A percentile compares a stretch with the other conserved stretches of the same genome.
Evolutionary conservation across 2,329 filamentous ascomycete genomes (phyloP).

Genomic region (Chaetothyriales sp.): DNA sequence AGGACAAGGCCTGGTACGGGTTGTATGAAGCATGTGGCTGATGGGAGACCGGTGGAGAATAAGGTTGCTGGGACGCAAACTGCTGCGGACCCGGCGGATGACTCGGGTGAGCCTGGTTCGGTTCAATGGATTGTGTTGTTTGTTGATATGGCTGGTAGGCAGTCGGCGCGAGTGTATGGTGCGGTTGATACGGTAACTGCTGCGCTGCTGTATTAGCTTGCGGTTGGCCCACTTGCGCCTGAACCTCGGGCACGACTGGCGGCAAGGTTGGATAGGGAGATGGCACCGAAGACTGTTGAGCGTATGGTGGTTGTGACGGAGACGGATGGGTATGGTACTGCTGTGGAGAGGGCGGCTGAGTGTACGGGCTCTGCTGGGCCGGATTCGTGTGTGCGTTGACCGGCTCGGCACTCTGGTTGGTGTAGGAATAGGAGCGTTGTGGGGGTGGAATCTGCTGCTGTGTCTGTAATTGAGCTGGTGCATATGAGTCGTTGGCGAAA

Average conservation of each 20-base stretch:
- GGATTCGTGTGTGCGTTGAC: conserved; percentile 5
- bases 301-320: not conserved
- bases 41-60: conserved; percentile 13
- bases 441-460: conserved; percentile 33
- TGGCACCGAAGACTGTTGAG: conserved; percentile 4
- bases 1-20: conserved; percentile 39
- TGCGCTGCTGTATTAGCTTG: conserved; percentile 2
- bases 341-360: conserved; percentile 12
- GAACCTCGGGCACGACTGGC: conserved; percentile 5
- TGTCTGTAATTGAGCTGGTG: conserved; percentile 36
- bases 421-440: conserved; percentile 15
- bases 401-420: conserved; percentile 10
- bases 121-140: not conserved
- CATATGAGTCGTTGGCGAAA: conserved; percentile 45
- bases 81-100: not conserved
- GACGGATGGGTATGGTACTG: conserved; percentile 10
- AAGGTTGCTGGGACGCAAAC: not conserved
- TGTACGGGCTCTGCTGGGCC: conserved; percentile 4
- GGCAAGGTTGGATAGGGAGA: conserved; percentile 10
- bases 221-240: conserved; percentile 5
- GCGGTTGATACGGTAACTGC: not conserved
- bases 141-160: conserved; percentile 7
- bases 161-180: conserved; percentile 3
- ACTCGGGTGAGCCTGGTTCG: not conserved
- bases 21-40: conserved; percentile 19